phyloP scores from a whole-genome alignment of 345 rosid species.

The Salix exigua region DNA sequence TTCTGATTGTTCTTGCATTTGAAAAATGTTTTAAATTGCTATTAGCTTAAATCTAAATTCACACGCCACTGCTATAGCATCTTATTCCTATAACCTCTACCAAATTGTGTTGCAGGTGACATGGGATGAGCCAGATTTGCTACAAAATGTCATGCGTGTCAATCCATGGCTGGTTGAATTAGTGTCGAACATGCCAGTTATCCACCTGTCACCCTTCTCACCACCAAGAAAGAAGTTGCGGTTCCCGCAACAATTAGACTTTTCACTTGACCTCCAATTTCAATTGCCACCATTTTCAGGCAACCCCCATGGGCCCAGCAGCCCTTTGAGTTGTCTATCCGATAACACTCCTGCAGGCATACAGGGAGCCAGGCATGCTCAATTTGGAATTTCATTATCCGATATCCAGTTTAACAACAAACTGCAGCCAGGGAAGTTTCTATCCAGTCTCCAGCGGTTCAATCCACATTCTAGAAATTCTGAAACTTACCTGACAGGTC shows the following conservation, averaged over 20 bases:
- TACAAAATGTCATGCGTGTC: slow-evolving; percentile 84
- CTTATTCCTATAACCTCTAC: background rate
- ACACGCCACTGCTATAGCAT: background rate
- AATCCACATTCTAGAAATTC: slow-evolving; percentile 42
- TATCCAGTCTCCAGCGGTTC: slow-evolving; percentile 48
- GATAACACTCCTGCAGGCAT: slow-evolving; percentile 91
- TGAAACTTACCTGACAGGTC: slow-evolving; percentile 33
- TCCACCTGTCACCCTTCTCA: slow-evolving; percentile 66
- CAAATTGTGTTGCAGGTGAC: slow-evolving; percentile 47
- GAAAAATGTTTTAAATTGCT: background rate
- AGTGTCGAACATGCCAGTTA: slow-evolving; percentile 69
- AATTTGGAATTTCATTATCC: slow-evolving; percentile 64
- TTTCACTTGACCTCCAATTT: slow-evolving; percentile 47
- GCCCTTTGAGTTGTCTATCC: slow-evolving; percentile 57
- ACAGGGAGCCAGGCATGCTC: slow-evolving; percentile 99
- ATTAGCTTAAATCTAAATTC: background rate
- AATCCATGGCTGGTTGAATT: slow-evolving; percentile 95
- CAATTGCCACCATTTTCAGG: slow-evolving; percentile 60
- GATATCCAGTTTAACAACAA: slow-evolving; percentile 58
- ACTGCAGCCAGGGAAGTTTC: slow-evolving; percentile 54
- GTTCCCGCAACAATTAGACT: slow-evolving; percentile 53
- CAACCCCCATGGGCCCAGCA: slow-evolving; percentile 60
- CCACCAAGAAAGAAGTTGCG: slow-evolving; percentile 90
- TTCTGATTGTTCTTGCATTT: background rate
- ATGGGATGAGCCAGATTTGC: slow-evolving; percentile 99